Conservation (phyloP, 2,329 filamentous ascomycete genomes). For the Colletotrichum cordylinicola region DNA sequence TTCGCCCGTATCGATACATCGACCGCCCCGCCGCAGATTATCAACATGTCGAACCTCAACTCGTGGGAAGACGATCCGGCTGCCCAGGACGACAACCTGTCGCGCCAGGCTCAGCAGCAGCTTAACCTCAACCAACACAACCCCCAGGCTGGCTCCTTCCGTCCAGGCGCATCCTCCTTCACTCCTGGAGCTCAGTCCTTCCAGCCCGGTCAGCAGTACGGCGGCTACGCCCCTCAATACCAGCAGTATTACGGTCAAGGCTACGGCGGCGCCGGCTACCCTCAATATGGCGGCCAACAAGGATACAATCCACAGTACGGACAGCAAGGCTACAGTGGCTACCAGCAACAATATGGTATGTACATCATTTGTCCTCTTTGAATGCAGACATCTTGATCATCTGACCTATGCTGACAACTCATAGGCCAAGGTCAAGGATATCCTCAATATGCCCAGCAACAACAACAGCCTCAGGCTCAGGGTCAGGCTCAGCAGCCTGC, state of each 20-base stretch:
- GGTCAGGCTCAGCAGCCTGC: constrained; percentile 46
- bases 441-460: constrained; percentile 54
- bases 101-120: constrained; percentile 77
- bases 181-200: constrained; percentile 75
- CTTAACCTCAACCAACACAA: constrained; percentile 72
- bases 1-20: neutral
- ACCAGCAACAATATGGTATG: constrained; percentile 46
- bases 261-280: constrained; percentile 53
- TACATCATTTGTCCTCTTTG: neutral
- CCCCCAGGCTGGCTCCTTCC: constrained; percentile 49
- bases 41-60: constrained; percentile 84
- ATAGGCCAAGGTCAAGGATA: constrained; percentile 39
- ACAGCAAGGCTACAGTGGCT: constrained; percentile 39
- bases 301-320: constrained; percentile 51
- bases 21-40: neutral
- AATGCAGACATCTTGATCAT: neutral
- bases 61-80: constrained; percentile 93
- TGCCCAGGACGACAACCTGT: constrained; percentile 78
- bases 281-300: constrained; percentile 56
- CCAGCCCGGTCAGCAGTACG: constrained; percentile 73
- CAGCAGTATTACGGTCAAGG: constrained; percentile 59
- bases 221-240: constrained; percentile 61
- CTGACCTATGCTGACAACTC: neutral
- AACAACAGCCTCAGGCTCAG: constrained; percentile 40
- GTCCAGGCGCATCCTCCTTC: constrained; percentile 67